Base-by-base conservation (phyloP, 768 basidiomycete species). In the Collybia mongolica region DNA sequence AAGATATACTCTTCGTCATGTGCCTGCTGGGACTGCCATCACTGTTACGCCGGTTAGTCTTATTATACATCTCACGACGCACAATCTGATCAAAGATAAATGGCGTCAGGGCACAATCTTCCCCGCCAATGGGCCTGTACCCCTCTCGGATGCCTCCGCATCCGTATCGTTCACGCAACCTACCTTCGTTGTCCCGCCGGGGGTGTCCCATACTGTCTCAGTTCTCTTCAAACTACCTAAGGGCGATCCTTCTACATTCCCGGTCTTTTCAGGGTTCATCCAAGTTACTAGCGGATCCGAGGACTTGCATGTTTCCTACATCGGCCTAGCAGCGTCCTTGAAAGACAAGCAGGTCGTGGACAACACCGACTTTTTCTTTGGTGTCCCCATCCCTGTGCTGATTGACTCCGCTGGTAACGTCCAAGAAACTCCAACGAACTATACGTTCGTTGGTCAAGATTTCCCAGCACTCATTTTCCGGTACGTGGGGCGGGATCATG, bases 261-360 rank as follows among this genome's bases (percentile, higher is more conserved):
- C 83, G 18, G 71, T 83, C 48, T 84, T 77, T 66, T 81, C 80
- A 26, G 84, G 83, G 6, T 83, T 74, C 69, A 79, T 86, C 35
- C 68, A 77, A 48, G 56, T 77, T 18, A 66, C 66, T 38, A 72
- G 66, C 19, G 60, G 60, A 2, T 54, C 59, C 11, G 72, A 76
- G 51, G 68, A 58, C 6, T 61, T 68, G 45, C 69, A 75, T 22
- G 70, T 76, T 12, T 68, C 76, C 1, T 83, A 80, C 56, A 62
- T 81, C 12, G 81, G 81, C 63, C 57, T 64, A 4, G 59, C 54
- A 6, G 66, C 60, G 65, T 68, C 67, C n/a, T 65, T 53, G 6
- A 53, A 53, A 56, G 65, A 80, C 51, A 73, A 74, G 53, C 72
- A 73, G 26, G 72, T 82, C 35, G 57, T 84, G 38, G 82, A 83